Evolutionary conservation across 495 filamentous ascomycete species (phyloP), one percentile per base, ranked within the genome.

Genomic region (Thozetella sp.): DNA sequence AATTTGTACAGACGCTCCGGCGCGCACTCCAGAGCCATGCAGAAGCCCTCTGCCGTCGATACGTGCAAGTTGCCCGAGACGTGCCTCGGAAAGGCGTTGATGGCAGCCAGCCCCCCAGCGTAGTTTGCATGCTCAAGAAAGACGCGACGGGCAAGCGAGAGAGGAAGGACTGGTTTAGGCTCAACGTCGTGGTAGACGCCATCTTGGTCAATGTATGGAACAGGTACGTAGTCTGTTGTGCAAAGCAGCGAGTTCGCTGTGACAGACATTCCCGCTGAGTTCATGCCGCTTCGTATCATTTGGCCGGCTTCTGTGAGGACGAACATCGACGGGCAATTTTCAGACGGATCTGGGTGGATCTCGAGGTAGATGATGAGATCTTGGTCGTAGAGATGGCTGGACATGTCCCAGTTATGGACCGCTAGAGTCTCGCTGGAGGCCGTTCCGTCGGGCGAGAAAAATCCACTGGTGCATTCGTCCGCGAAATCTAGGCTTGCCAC

Each of bases 271-370:
- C 71, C 68, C 4, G 23, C 20, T 0, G 59, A 63, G 55, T 71
- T 73, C 58, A 71, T 68, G 23, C 68, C 71, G 25, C 63, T 61
- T 17, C 67, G 60, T 30, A 56, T 60, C 17, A 73, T 48, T 45
- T 69, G 63, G 30, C 71, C 71, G 1, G 66, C 68, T 60, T 73
- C 64, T 12, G 63, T 67, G n/a, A 73, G 50, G 27, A 67, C 45
- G 48, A 73, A 66, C 50, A 71, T 63, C 40, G 51, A 57, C 15
- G 64, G 56, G 22, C 37, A 19, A 4, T 56, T 30, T 27, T 71
- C 66, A 3, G 54, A 56, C 0, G 58, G 22, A 12, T 59, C 46
- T 20, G 62, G 64, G 30, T 60, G 62, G 17, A 71, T 54, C 57
- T 73, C 67, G 56, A 73, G 67, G 25, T 62, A 65, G 27, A 71